Conservation (phyloP, 1,139 yeast genomes). For the Wickerhamomyces sp. region DNA sequence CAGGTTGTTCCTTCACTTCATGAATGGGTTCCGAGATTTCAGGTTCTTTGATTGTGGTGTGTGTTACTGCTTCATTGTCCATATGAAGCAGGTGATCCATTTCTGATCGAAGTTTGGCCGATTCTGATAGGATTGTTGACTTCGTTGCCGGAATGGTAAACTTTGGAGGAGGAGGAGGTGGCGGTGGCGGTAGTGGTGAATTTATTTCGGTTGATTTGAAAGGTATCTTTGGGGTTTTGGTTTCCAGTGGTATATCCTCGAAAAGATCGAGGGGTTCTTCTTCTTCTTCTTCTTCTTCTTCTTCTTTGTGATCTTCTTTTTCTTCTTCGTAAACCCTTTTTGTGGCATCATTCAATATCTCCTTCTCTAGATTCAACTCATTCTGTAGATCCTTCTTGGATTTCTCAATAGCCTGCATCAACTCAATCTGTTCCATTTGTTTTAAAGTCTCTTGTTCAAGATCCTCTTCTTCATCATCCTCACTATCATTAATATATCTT, state of each 20-base stretch:
- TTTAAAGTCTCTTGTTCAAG: slow-evolving; percentile 19
- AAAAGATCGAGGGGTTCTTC: slow-evolving; percentile 9
- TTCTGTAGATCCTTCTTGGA: slow-evolving; percentile 36
- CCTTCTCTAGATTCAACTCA: slow-evolving; percentile 15
- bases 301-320: neutral
- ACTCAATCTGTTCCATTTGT: slow-evolving; percentile 31
- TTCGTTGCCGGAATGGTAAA: neutral
- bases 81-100: slow-evolving; percentile 13
- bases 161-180: neutral
- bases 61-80: slow-evolving; percentile 1
- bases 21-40: neutral
- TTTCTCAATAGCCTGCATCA: slow-evolving; percentile 41
- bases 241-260: slow-evolving; percentile 16
- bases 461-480: slow-evolving; percentile 25
- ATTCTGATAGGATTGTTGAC: too few relatives aligned
- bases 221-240: neutral
- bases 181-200: neutral
- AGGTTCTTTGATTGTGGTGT: slow-evolving; percentile 1
- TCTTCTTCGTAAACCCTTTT: neutral
- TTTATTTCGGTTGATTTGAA: neutral
- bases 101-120: slow-evolving; percentile 7
- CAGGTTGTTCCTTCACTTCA: neutral
- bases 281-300: slow-evolving; percentile 3
- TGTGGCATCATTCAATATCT: neutral
- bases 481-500: slow-evolving; percentile 8